Base-by-base conservation (phyloP, 768 basidiomycete species). In the Rubroboletus pulcherrimus region DNA sequence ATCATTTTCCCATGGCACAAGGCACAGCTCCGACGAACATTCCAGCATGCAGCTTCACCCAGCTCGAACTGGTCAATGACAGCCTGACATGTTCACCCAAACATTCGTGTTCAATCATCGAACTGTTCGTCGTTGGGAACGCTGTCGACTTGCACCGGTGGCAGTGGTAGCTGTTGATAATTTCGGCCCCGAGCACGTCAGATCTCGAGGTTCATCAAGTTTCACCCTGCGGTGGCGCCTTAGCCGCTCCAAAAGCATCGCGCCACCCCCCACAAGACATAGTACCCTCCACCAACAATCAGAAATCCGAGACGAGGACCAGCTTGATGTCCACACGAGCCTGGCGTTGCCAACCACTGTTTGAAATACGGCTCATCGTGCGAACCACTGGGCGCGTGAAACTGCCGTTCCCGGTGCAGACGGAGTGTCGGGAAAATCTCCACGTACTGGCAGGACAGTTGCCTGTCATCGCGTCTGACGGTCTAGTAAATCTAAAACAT, bases 1-100 rank as follows among this genome's bases (percentile, higher is more conserved):
- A 65, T 47, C 26, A 54, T 42, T 63, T 66, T 66, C 65, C 60
- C 65, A 66, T 59, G 34, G n/a, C 12, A 7, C 37, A 19, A 29
- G n/a, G 49, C 26, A 49, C 26, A 7, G 14, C 34, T 9, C 33
- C 26, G 5, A 26, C 26, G 26, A 26, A 26, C 26, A 26, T 26
- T 26, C 26, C 26, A 26, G 26, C 26, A 26, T 26, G 26, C 26
- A 26, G 26, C 21, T 21, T 21, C 21, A 21, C 21, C 21, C 21
- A 21, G 21, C 26, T 26, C 26, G 5, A 26, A 26, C 26, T 5
- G 26, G 26, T 26, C 26, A 26, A 26, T 26, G 26, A 26, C 26
- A 26, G 26, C 26, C 26, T 26, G 26, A 26, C 26, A 21, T 21
- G 21, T 31, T 19, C 31, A 33, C 14, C 46, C 33, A 24, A 30